Conservation (phyloP, 306 rosid species). For the Argentina anserina region DNA sequence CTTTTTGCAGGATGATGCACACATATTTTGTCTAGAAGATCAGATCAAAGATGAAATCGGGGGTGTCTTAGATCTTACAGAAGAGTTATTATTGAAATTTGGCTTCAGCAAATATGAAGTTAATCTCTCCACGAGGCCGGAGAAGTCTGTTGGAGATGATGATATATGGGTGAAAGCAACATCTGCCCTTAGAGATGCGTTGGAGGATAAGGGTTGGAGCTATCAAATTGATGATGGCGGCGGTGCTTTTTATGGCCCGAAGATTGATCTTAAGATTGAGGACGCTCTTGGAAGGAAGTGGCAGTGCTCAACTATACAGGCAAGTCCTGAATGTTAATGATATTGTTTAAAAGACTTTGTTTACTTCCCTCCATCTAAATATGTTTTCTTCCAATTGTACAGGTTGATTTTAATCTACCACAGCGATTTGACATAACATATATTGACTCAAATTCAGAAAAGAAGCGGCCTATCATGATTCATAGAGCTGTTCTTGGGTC, state of each 20-base stretch:
- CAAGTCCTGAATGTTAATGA: conserved; percentile 28
- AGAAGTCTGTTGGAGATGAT: conserved; percentile 82
- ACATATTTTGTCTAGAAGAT: conserved; percentile 87
- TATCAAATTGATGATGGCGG: conserved; percentile 94
- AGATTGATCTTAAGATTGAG: conserved; percentile 96
- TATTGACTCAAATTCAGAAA: conserved; percentile 76
- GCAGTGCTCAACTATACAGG: conserved; percentile 99
- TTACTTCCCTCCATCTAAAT: not conserved
- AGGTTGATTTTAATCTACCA: conserved; percentile 96
- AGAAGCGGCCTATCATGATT: conserved; percentile 84
- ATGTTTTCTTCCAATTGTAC: conserved; percentile 19
- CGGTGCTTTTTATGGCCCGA: conserved; percentile 98
- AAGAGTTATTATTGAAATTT: conserved; percentile 69
- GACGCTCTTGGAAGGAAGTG: conserved; percentile 99
- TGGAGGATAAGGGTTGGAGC: conserved; percentile 87
- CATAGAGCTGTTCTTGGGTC: conserved; percentile 99
- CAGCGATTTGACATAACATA: conserved; percentile 90
- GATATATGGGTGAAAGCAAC: conserved; percentile 89
- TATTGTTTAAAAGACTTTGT: conserved; percentile 3
- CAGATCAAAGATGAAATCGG: conserved; percentile 93
- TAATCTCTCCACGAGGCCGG: conserved; percentile 93
- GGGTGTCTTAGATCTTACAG: conserved; percentile 93
- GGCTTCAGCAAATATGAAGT: conserved; percentile 91
- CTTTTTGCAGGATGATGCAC: conserved; percentile 90
- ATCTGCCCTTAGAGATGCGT: conserved; percentile 80